A percentile compares a stretch with the other conserved stretches of the same genome.
phyloP scores from a whole-genome alignment of 2,329 filamentous ascomycete species.

The Exophiala spinifera region DNA sequence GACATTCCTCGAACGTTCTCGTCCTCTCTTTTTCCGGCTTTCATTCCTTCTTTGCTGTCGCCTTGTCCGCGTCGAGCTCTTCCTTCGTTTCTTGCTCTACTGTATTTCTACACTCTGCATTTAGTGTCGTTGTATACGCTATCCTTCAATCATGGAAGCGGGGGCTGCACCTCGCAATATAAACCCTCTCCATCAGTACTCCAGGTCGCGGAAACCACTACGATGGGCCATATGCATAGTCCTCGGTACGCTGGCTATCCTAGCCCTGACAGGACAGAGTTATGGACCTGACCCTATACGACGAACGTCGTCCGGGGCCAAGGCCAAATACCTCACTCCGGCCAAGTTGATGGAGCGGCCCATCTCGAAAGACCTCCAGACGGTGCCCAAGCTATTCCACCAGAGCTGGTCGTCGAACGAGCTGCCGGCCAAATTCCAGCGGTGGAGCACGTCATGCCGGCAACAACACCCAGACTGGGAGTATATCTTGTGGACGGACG shows the following conservation, averaged over 20 bases:
- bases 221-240: constrained; percentile 22
- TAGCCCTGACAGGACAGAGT: constrained; percentile 15
- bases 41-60: background rate
- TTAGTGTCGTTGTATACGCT: background rate
- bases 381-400: constrained; percentile 28
- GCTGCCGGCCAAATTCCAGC: constrained; percentile 29
- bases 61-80: background rate
- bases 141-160: constrained; percentile 6
- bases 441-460: constrained; percentile 36
- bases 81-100: background rate
- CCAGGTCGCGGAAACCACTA: constrained; percentile 10
- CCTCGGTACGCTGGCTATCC: constrained; percentile 13
- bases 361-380: constrained; percentile 22
- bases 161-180: constrained; percentile 12
- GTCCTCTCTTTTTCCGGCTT: background rate
- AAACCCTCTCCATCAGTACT: constrained; percentile 18
- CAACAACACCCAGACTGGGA: constrained; percentile 35
- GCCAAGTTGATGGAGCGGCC: constrained; percentile 19
- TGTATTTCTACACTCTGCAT: background rate
- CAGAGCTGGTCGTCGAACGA: constrained; percentile 29
- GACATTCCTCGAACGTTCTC: background rate
- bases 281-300: constrained; percentile 4
- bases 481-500: constrained; percentile 40
- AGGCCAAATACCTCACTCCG: constrained; percentile 15
- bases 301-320: background rate